Evolutionary conservation across 345 rosid genomes (phyloP).

Genomic region (Aegle marmelos): DNA sequence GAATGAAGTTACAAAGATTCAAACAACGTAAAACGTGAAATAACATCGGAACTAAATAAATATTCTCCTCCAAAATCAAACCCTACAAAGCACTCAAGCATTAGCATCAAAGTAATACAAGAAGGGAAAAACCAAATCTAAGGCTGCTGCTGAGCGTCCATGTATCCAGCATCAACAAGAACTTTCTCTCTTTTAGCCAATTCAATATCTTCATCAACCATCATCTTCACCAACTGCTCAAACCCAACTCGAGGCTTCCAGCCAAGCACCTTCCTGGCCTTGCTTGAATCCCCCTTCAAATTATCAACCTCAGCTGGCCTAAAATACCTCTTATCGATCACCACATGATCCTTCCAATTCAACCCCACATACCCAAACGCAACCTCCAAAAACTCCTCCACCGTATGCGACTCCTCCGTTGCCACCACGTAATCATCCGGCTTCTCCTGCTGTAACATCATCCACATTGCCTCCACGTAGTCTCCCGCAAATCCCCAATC

Average conservation of each 20-base stretch:
- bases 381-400: conserved; percentile 82
- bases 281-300: conserved; percentile 55
- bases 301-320: conserved; percentile 64
- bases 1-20: conserved; percentile 1
- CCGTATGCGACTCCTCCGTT: conserved; percentile 88
- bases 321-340: conserved; percentile 59
- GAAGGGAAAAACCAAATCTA: conserved; percentile 17
- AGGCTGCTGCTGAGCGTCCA: conserved; percentile 90
- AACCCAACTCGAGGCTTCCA: conserved; percentile 87
- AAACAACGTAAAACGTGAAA: not conserved
- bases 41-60: not conserved
- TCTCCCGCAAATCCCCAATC: conserved; percentile 99
- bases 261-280: conserved; percentile 50
- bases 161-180: conserved; percentile 85
- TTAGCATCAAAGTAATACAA: not conserved
- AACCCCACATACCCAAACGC: conserved; percentile 63
- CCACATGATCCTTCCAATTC: conserved; percentile 61
- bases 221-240: conserved; percentile 85
- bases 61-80: not conserved
- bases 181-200: conserved; percentile 89
- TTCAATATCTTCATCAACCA: conserved; percentile 84
- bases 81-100: not conserved
- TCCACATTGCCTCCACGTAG: conserved; percentile 98
- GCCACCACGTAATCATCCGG: conserved; percentile 95
- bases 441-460: conserved; percentile 95